phyloP scores from a whole-genome alignment of 768 basidiomycete species.

The Suillus discolor region DNA sequence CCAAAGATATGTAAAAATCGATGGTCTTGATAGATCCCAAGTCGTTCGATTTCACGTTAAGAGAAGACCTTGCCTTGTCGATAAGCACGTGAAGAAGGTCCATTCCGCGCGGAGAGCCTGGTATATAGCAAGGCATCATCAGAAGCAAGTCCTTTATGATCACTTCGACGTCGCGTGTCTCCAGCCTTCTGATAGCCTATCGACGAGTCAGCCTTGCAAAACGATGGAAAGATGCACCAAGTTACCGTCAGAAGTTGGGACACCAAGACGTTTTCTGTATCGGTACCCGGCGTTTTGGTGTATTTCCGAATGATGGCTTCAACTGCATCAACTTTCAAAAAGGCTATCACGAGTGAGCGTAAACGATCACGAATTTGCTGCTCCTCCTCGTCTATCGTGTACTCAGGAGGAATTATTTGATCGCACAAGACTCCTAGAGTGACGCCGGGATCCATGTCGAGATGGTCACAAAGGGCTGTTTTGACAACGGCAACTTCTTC shows the following conservation, averaged over 20 bases:
- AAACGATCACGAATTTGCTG: conserved; percentile 56
- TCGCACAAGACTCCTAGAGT: conserved; percentile 72
- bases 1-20: conserved; percentile 49
- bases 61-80: conserved; percentile 35
- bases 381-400: conserved; percentile 59
- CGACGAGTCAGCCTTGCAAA: conserved; percentile 11
- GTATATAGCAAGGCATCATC: conserved; percentile 46
- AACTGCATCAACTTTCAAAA: conserved; percentile 56
- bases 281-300: conserved; percentile 42
- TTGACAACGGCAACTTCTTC: conserved; percentile 66
- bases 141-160: conserved; percentile 59
- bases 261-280: conserved; percentile 50
- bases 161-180: conserved; percentile 41
- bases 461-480: conserved; percentile 58
- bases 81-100: conserved; percentile 44
- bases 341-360: conserved; percentile 59
- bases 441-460: conserved; percentile 61
- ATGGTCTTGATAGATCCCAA: conserved; percentile 36
- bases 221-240: conserved; percentile 4
- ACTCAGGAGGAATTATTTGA: conserved; percentile 57
- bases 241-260: conserved; percentile 53
- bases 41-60: conserved; percentile 35
- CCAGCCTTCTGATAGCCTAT: conserved; percentile 54
- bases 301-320: conserved; percentile 46
- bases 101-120: conserved; percentile 37